Percentiles rank a stretch among this genome's conserved stretches.
Evolutionary conservation across 805 yeast genomes (phyloP).

Genomic region (Huiozyma naganishii): DNA sequence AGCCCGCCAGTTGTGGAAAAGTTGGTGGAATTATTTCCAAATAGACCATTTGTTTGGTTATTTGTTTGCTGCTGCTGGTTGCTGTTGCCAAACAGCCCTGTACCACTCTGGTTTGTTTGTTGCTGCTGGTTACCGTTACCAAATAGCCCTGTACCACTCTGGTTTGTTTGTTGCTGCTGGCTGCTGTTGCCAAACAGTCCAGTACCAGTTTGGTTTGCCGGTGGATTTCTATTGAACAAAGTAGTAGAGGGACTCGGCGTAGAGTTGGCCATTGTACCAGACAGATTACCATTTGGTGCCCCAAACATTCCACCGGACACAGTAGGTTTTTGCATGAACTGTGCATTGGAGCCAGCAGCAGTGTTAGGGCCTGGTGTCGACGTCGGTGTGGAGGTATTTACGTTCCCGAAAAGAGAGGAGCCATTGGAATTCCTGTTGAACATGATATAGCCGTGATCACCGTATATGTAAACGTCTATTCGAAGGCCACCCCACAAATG

Average conservation of each 20-base stretch:
- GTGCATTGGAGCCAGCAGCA: constrained; percentile 9
- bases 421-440: constrained; percentile 12
- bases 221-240: constrained; percentile 13
- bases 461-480: not conserved
- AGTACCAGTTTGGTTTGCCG: not conserved
- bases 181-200: not conserved
- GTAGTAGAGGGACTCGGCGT: constrained; percentile 26
- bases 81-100: not conserved
- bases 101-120: not conserved
- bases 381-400: constrained; percentile 25
- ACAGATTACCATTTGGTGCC: constrained; percentile 6
- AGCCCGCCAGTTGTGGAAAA: constrained; percentile 5
- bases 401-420: constrained; percentile 19
- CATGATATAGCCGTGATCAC: constrained; percentile 1
- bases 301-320: constrained; percentile 16
- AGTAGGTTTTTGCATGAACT: constrained; percentile 10
- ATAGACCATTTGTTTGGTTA: constrained; percentile 7
- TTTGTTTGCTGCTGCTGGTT: constrained; percentile 1
- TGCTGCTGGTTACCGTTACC: not conserved
- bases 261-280: constrained; percentile 10
- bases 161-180: not conserved
- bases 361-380: constrained; percentile 23
- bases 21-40: constrained; percentile 14
- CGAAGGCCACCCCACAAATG: too few relatives aligned
- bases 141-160: not conserved